phyloP scores from a whole-genome alignment of 2,329 filamentous ascomycete species.

The Pestalotiopsis fici region DNA sequence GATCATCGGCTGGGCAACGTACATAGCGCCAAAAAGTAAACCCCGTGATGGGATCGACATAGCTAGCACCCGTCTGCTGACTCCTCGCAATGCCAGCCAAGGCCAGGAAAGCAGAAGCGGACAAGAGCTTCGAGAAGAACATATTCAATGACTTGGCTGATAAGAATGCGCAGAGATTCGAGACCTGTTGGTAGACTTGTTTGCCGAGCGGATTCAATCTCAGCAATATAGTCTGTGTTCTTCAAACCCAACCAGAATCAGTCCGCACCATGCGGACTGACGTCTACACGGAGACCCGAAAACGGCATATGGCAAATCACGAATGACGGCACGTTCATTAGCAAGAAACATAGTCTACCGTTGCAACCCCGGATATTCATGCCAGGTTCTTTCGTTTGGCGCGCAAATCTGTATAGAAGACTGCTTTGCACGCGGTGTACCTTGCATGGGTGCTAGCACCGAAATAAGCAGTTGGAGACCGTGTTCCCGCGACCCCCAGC shows the following conservation, averaged over 20 bases:
- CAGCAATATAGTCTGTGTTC: background rate
- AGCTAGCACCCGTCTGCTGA: conserved; percentile 5
- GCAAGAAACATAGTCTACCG: background rate
- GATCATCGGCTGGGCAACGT: background rate
- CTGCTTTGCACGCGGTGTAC: background rate
- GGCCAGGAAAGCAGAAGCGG: background rate
- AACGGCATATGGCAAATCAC: background rate
- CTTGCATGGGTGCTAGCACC: background rate
- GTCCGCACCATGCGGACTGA: background rate
- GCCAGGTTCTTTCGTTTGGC: no score
- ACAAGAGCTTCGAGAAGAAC: background rate
- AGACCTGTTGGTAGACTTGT: background rate
- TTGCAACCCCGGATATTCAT: background rate
- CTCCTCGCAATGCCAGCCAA: background rate
- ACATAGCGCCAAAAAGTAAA: conserved; percentile 4
- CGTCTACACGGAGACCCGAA: background rate
- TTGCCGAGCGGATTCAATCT: background rate
- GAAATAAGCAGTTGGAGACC: background rate
- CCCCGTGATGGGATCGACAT: conserved; percentile 1
- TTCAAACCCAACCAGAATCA: background rate
- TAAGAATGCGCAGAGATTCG: background rate
- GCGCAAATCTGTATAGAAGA: background rate
- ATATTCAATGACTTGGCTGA: background rate
- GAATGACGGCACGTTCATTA: background rate
- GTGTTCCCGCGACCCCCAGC: background rate